Evolutionary conservation across 1,139 yeast species (phyloP), one percentile per base, ranked within the genome.

Genomic region (Zygoascus hellenicus): DNA sequence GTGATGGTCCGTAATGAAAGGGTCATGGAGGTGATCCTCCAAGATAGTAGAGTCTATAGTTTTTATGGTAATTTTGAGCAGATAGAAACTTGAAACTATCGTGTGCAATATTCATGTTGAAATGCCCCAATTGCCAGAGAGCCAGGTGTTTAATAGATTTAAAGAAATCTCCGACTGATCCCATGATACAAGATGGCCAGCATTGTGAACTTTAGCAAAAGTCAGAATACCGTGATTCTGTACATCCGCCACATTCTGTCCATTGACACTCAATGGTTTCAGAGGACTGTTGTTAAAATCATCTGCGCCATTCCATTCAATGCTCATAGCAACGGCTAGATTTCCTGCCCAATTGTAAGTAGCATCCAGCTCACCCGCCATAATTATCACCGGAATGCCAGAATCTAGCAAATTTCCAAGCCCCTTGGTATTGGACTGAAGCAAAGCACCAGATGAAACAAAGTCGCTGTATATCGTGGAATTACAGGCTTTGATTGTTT

Each of bases 281-380:
- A 55, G 43, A 11, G 57, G 51, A 11, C 61, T 53, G 22, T 56
- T 45, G 45, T 57, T 58, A 53, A 66, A 61, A 43, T 56, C 59
- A 14, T 63, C 59, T 43, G 66, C 67, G 29, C 67, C 67, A 6
- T 55, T 49, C 87, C 90, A 86, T 50, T 77, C 79, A 56, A 85
- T 72, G 48, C 67, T 71, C 57, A 82, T 72, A 36, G 86, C 70
- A 89, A 94, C 84, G 3, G 82, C 90, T 59, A 75, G 74, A 66
- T 83, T 83, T 50, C 95, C 95, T 58, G 85, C 71, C 95, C 95
- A 85, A 68, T 85, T 85, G 69, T 94, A 85, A 54, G 85, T 84
- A 63, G 77, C 83, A 65, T 85, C 95, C 65, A 83, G 83, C 67
- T 86, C 95, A 60, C 95, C 95, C 9, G 92, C 92, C 59, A 84